These are phyloP conservation scores for Westerdykella sp. DNA, from an alignment of 2,329 filamentous ascomycete genomes.

Conservation along the genomic window DNA sequence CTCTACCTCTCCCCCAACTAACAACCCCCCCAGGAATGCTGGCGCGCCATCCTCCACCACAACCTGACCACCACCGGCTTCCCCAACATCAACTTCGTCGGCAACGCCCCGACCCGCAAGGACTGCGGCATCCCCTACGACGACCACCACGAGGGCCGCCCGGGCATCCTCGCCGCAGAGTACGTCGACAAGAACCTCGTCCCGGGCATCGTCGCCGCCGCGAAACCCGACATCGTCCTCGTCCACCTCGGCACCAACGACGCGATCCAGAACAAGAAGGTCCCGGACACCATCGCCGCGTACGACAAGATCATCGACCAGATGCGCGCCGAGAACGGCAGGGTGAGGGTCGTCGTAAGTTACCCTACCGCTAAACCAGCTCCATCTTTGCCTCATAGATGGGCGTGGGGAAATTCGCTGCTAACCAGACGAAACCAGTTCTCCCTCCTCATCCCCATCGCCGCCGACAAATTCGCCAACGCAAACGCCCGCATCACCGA, in stretches of 20 bases:
- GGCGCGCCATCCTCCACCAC: conserved; percentile 31
- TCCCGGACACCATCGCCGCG: conserved; percentile 31
- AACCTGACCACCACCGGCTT: conserved; percentile 19
- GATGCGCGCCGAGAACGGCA: conserved; percentile 39
- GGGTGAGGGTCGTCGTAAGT: conserved; percentile 37
- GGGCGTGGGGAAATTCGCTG: no score
- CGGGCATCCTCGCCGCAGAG: conserved; percentile 37
- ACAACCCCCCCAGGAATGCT: conserved; percentile 24
- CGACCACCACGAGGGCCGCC: conserved; percentile 43
- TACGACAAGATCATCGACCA: conserved; percentile 37
- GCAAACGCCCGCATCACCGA: conserved; percentile 16
- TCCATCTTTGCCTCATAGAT: no score
- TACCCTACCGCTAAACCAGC: no score
- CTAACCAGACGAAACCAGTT: no score
- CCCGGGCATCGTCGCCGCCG: conserved; percentile 34
- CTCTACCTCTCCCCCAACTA: background rate
- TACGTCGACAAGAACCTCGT: conserved; percentile 38
- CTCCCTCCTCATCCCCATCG: conserved; percentile 25
- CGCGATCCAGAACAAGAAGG: conserved; percentile 32
- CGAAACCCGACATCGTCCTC: conserved; percentile 41
- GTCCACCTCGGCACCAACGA: conserved; percentile 46
- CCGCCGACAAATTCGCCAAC: conserved; percentile 17
- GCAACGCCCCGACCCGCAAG: conserved; percentile 19
- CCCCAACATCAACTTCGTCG: conserved; percentile 33
- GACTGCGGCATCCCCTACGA: conserved; percentile 39